These are phyloP conservation scores for Solanum chacoense DNA, from an alignment of 305 asterid genomes.

Conservation along the genomic window DNA sequence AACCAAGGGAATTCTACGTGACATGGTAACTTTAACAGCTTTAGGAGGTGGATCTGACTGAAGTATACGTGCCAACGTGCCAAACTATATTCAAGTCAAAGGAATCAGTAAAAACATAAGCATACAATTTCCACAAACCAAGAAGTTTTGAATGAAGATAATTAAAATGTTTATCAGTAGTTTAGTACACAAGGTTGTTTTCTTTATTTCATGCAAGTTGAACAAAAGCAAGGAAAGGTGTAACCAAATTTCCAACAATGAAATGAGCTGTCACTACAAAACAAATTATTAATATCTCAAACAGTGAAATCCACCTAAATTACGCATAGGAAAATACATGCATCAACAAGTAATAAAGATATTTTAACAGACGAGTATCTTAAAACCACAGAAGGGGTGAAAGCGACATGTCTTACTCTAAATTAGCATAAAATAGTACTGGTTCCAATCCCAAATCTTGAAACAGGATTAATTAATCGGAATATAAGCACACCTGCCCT, in stretches of 20 bases:
- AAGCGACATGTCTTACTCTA: not conserved
- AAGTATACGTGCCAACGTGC: conserved; percentile 86
- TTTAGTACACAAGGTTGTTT: not conserved
- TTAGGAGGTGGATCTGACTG: conserved; percentile 98
- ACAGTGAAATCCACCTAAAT: not conserved
- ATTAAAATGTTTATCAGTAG: not conserved
- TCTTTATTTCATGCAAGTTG: not conserved
- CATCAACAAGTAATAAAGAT: not conserved
- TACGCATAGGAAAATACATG: not conserved
- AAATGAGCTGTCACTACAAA: not conserved
- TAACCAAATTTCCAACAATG: not conserved
- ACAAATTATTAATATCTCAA: not conserved
- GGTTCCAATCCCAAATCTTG: conserved; percentile 8
- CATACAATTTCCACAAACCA: not conserved
- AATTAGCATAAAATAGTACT: not conserved
- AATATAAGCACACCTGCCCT: conserved; percentile 70
- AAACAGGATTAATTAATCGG: not conserved
- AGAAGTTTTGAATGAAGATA: not conserved
- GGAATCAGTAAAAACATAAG: conserved; percentile 5
- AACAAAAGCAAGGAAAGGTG: not conserved
- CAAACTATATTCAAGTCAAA: conserved; percentile 51
- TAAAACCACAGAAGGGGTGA: not conserved
- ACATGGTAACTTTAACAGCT: conserved; percentile 93
- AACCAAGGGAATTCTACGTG: conserved; percentile 82
- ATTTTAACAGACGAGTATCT: not conserved